These are phyloP conservation scores for Colletotrichum liriopes DNA, from an alignment of 2,329 filamentous ascomycete species.

Conservation along the genomic window DNA sequence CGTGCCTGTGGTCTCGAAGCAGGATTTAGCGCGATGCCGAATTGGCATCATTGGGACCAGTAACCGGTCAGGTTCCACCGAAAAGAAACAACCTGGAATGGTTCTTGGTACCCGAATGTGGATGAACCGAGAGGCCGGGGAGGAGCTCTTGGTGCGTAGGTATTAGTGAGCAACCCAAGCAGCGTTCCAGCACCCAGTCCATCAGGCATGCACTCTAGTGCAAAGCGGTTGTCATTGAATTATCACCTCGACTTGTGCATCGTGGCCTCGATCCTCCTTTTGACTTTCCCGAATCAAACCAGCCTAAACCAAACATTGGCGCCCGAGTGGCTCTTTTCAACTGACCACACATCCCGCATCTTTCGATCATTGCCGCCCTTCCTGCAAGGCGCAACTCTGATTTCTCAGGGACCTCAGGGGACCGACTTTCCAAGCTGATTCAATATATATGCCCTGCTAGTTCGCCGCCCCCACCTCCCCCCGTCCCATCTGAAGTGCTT, in stretches of 20 bases:
- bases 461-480: conserved; percentile 4
- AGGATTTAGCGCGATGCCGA: not conserved
- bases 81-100: conserved; percentile 20
- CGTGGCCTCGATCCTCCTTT: conserved; percentile 18
- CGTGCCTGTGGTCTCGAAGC: conserved; percentile 12
- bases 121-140: conserved; percentile 13
- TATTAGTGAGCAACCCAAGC: not conserved
- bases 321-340: conserved; percentile 1
- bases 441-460: conserved; percentile 32
- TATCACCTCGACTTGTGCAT: conserved; percentile 5
- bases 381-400: conserved; percentile 12
- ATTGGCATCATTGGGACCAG: not conserved
- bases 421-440: not conserved
- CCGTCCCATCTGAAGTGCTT: conserved; percentile 16
- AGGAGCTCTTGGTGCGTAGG: not conserved
- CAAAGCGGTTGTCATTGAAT: conserved; percentile 14
- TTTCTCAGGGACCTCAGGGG: not conserved
- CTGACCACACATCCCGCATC: not conserved
- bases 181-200: not conserved
- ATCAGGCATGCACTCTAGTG: conserved; percentile 1
- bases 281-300: conserved; percentile 4
- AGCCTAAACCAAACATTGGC: conserved; percentile 1
- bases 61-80: conserved; percentile 12
- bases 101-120: conserved; percentile 19
- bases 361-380: conserved; percentile 14